Evolutionary conservation across 306 rosid species (phyloP).

Genomic region (Alnus rubra): DNA sequence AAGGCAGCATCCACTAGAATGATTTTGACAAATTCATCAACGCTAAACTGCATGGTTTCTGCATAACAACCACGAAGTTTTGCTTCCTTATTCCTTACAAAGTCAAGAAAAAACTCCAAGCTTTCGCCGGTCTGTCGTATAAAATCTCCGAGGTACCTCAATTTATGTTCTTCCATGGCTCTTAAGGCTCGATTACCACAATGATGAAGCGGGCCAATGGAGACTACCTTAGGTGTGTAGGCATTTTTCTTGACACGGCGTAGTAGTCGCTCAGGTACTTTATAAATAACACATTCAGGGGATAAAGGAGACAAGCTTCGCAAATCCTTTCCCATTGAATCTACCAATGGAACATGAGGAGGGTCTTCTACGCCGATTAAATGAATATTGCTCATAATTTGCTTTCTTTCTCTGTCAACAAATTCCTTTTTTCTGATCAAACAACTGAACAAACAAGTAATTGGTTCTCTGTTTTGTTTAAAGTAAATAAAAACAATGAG

Average conservation of each 20-base stretch:
- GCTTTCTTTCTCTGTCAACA: too few species aligned
- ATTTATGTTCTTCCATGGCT: conserved; percentile 35
- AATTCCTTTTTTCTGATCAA: too few species aligned
- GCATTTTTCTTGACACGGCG: conserved; percentile 11
- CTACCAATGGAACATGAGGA: background rate
- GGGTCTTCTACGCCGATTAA: too few species aligned
- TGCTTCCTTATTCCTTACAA: conserved; percentile 14
- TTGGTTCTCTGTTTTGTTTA: too few species aligned
- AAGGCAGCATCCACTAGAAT: conserved; percentile 32
- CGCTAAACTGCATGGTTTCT: conserved; percentile 16
- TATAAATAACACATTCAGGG: conserved; percentile 23
- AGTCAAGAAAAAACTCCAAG: conserved; percentile 5
- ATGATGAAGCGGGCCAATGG: conserved; percentile 34
- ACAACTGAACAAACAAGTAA: too few species aligned
- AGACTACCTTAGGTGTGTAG: conserved; percentile 36
- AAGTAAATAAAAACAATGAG: too few species aligned
- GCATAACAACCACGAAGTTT: conserved; percentile 15
- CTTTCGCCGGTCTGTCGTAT: conserved; percentile 6
- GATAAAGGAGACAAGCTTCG: conserved; percentile 11
- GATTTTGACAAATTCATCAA: conserved; percentile 21
- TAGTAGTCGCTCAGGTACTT: conserved; percentile 24
- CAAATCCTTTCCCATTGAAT: background rate
- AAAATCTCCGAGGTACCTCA: conserved; percentile 29
- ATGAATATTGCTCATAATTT: too few species aligned
- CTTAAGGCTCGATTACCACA: conserved; percentile 19